Conservation (phyloP, 73 alveolate genomes). For the Paramecium primaurelia region DNA sequence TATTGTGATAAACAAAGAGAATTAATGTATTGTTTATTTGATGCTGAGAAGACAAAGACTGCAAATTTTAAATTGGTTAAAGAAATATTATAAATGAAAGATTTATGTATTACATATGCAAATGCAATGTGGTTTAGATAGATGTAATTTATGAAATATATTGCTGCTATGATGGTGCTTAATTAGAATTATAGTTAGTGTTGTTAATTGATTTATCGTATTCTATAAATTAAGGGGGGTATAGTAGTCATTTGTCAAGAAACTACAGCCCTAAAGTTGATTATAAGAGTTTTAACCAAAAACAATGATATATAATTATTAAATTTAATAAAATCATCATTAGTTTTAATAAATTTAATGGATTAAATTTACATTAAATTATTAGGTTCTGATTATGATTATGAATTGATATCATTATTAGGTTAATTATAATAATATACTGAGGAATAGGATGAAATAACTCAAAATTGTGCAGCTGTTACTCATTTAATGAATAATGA, state of each 20-base stretch:
- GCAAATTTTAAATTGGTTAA: constrained; percentile 28
- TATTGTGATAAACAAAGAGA: constrained; percentile 37
- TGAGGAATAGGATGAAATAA: constrained; percentile 33
- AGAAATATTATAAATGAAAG: neutral
- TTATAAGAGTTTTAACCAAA: neutral
- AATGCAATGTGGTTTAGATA: constrained; percentile 43
- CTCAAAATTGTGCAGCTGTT: neutral
- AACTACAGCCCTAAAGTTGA: constrained; percentile 15
- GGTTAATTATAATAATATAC: neutral
- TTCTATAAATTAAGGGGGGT: constrained; percentile 16
- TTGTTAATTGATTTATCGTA: neutral
- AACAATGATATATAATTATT: neutral
- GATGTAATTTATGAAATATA: constrained; percentile 33
- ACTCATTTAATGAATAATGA: constrained; percentile 8
- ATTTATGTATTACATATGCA: neutral
- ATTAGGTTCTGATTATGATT: constrained; percentile 48
- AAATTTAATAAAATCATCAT: constrained; percentile 20
- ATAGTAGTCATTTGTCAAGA: neutral
- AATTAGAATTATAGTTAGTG: neutral
- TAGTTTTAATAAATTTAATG: neutral
- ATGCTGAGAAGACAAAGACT: constrained; percentile 37
- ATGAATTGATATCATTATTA: constrained; percentile 19
- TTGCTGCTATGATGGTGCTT: constrained; percentile 39
- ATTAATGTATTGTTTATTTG: constrained; percentile 35
- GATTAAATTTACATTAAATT: constrained; percentile 25